Evolutionary conservation across 2,329 filamentous ascomycete genomes (phyloP), one percentile per base, ranked within the genome.

Genomic region (Aspergillus novofumigatus): DNA sequence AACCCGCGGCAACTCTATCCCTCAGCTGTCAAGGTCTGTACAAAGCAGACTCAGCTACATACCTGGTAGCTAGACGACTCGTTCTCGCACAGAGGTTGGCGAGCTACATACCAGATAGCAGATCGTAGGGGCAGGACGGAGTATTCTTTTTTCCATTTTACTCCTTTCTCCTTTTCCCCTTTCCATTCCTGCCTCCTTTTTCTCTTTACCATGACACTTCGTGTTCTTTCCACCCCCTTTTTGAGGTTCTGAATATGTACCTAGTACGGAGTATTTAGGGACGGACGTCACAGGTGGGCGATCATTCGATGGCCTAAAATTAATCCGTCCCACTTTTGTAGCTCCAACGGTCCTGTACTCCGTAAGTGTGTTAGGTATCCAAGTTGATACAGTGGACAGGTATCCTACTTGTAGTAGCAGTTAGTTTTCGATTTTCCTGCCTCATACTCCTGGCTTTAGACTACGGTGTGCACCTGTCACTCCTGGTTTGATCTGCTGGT

Each of bases 151-250:
- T 32, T 7, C 3, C 14, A 35, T 5, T 17, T 35, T 38, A n/a
- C 32, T n/a, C 14, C 14, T 51, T 51, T 54, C 56, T 38, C 26
- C 41, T 53, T 57, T 29, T 52, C 59, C 56, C 54, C 21, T 29
- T 25, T 35, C 4, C 32, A 11, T 35, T 5, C 6, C 11, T 35
- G 32, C 53, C 56, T 38, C 26, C 41, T 17, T 38, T 35, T 38
- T 38, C 32, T 38, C 32, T 38, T 38, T 17, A 38, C 17, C 14
- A 38, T 38, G 3, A 17, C 14, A 7, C 14, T 38, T 17, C 32
- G 32, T 17, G 14, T 17, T 61, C 29, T 53, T 47, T 51, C 25
- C 42, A 23, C 42, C 42, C 42, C 42, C 20, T 45, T 32, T 41
- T 49, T 48, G 3, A 38, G 14, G 14, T 21, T 55, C 52, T 38